Conservation (phyloP, 2,329 filamentous ascomycete species). For the Colletotrichum tamarilloi region DNA sequence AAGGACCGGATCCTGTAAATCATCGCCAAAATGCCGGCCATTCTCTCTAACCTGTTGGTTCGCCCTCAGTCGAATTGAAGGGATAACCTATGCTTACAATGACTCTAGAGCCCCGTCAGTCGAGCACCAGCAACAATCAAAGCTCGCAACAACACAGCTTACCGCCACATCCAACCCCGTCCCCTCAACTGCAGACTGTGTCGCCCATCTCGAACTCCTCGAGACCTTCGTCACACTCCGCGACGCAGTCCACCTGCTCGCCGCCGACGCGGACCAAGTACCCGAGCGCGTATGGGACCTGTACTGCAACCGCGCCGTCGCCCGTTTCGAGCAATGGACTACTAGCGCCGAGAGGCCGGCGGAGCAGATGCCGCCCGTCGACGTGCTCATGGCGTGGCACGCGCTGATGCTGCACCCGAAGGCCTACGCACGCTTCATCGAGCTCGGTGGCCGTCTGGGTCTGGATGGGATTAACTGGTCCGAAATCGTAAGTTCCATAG, state of each 20-base stretch:
- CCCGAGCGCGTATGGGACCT: conserved; percentile 39
- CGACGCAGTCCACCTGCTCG: conserved; percentile 35
- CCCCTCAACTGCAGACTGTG: conserved; percentile 50
- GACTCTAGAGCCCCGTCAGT: not conserved
- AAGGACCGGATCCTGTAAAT: not conserved
- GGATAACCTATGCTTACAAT: not conserved
- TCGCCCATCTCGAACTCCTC: conserved; percentile 70
- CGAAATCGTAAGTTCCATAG: conserved; percentile 14
- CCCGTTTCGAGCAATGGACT: conserved; percentile 39
- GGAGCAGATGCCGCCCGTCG: conserved; percentile 39
- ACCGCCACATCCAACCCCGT: conserved; percentile 6
- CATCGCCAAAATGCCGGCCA: conserved; percentile 24
- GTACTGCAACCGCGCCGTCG: conserved; percentile 42
- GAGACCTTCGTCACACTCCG: conserved; percentile 67
- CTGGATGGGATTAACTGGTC: conserved; percentile 24
- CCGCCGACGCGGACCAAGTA: conserved; percentile 19
- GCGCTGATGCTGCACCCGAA: conserved; percentile 47
- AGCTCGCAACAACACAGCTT: not conserved
- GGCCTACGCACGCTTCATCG: conserved; percentile 25
- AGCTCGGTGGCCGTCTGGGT: conserved; percentile 21
- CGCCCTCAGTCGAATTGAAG: not conserved
- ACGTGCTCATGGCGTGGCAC: conserved; percentile 52
- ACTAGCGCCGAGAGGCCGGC: not conserved
- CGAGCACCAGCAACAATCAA: conserved; percentile 9
- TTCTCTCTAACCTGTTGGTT: conserved; percentile 18